Conservation (phyloP, 2,329 filamentous ascomycete genomes). For the Phyllosticta citribraziliensis region DNA sequence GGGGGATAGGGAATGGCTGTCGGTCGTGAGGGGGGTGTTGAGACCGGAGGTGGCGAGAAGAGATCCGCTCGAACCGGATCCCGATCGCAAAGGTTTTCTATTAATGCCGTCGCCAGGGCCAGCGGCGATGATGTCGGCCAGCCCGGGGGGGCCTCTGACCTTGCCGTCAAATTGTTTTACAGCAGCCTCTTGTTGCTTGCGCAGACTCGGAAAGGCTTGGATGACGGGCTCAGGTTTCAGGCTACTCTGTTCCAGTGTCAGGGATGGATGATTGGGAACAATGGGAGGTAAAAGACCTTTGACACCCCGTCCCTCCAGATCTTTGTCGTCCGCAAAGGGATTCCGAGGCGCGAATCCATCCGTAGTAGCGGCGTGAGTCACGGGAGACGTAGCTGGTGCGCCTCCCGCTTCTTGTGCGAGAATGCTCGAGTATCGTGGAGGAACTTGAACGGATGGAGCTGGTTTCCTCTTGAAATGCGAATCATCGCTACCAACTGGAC, state of each 20-base stretch:
- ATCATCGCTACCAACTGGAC: constrained; percentile 8
- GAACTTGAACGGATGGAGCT: constrained; percentile 30
- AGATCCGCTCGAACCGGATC: constrained; percentile 12
- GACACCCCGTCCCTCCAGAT: constrained; percentile 13
- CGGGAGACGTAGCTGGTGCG: constrained; percentile 25
- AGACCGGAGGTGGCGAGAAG: constrained; percentile 12
- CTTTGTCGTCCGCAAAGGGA: constrained; percentile 21
- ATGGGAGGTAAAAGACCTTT: constrained; percentile 25
- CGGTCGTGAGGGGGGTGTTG: constrained; percentile 1
- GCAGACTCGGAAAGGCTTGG: not conserved
- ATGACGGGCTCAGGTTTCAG: constrained; percentile 16
- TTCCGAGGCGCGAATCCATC: constrained; percentile 24
- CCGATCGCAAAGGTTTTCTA: constrained; percentile 14
- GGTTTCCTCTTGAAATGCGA: constrained; percentile 31
- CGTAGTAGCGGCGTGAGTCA: constrained; percentile 28
- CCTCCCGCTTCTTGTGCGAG: constrained; percentile 25
- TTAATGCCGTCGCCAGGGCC: constrained; percentile 13
- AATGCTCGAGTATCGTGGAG: constrained; percentile 36
- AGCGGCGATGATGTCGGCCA: constrained; percentile 13
- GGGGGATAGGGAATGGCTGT: constrained; percentile 11
- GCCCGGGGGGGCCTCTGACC: constrained; percentile 13
- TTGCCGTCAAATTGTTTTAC: not conserved
- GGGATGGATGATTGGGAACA: constrained; percentile 35
- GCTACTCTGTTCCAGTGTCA: constrained; percentile 34
- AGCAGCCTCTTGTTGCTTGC: not conserved